Conservation (phyloP, 768 basidiomycete species). For the Phlebiopsis gigantea region DNA sequence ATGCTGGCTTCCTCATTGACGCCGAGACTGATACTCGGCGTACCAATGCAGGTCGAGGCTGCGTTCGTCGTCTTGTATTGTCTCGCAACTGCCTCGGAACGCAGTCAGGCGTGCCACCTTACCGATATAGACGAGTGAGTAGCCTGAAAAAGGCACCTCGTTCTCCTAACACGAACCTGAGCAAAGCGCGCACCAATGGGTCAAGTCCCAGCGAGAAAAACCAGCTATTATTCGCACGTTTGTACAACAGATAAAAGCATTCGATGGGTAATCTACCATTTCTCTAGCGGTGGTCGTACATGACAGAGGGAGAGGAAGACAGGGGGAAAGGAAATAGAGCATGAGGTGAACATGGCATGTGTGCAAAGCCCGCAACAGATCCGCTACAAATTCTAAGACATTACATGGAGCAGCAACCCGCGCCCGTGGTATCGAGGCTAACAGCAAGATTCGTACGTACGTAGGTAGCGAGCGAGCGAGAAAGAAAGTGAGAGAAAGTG, state of each 20-base stretch:
- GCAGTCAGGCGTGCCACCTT: no score
- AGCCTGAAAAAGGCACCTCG: no score
- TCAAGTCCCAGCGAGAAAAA: background rate
- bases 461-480: conserved; percentile 12
- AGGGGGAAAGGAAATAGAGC: no score
- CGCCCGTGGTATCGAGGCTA: conserved; percentile 13
- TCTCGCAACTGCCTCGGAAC: no score
- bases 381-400: conserved; percentile 14
- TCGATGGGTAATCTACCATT: background rate
- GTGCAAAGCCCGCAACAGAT: conserved; percentile 1
- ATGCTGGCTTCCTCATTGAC: no score
- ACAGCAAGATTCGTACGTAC: background rate
- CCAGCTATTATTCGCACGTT: background rate
- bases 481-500: conserved; percentile 8
- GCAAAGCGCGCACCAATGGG: no score
- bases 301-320: background rate
- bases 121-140: no score
- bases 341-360: conserved; percentile 11
- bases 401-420: conserved; percentile 7
- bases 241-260: background rate
- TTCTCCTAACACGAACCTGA: no score
- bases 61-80: no score
- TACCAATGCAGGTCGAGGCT: no score
- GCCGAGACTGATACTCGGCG: no score
- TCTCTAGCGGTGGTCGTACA: conserved; percentile 14